Base-by-base conservation (phyloP, 148 eudicot genomes). In the Chenopodium formosanum region DNA sequence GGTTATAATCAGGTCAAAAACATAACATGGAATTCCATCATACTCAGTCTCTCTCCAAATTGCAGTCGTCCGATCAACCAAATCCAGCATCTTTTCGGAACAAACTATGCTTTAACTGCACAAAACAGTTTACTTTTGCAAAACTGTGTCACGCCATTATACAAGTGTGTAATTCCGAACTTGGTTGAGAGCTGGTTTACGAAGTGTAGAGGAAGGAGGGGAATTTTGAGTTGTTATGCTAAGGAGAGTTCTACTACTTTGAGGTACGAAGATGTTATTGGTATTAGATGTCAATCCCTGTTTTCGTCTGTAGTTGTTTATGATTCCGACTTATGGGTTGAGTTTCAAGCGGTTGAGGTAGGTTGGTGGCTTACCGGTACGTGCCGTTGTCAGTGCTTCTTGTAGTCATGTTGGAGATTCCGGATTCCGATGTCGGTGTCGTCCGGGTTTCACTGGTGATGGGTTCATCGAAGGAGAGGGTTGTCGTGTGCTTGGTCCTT, bases 281-380 rank as follows among this genome's bases (percentile, higher is more conserved):
- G 10, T 17, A 86, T 76, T 32, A 62, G 70, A 7, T 95, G 97
- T 75, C 10, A 79, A 19, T 63, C 52, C 12, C 53, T 95, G 86
- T 84, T 83, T 20, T 84, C 96, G 9, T 92, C 98, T 4, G 76
- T 91, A 47, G 73, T 82, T 17, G 78, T 89, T 62, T 88, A 83
- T 75, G 40, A 79, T 34, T 17, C n/a, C 60, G 89, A 76, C 40
- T 81, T 20, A 76, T 32, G 34, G 34, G 34, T 93, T 19, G 85
- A 82, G 82, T 89, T 95, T 79, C 86, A 88, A 78, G 81, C 73
- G 44, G 83, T 88, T 83, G 89, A 88, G 84, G 72, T 95, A 8
- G 88, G 79, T 31, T 96, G 97, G 99, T 93, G 97, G 97, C 11
- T 95, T 44, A 22, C 0, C 0, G 97, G 98, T 69, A 17, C 34